A percentile compares a stretch with the other conserved stretches of the same genome.
These are phyloP conservation scores for Brassica rapa DNA, from an alignment of 345 rosid genomes.

Conservation along the genomic window DNA sequence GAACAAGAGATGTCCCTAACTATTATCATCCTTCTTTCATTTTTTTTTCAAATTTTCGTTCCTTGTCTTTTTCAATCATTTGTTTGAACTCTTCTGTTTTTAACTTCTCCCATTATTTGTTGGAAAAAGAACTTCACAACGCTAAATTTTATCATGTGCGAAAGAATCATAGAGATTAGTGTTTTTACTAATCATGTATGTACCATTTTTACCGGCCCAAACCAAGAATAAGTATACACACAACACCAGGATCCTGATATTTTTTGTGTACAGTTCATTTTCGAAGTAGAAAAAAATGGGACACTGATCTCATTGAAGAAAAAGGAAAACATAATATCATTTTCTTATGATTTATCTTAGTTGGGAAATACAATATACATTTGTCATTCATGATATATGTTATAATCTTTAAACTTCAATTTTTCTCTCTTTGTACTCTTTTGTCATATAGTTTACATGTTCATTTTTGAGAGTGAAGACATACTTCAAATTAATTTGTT, in stretches of 20 bases:
- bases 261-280: not conserved
- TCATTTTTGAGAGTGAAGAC: not conserved
- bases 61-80: not conserved
- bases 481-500: not conserved
- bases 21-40: not conserved
- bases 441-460: not conserved
- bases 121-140: not conserved
- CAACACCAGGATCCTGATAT: not conserved
- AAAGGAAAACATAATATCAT: not conserved
- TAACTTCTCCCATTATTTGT: not conserved
- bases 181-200: not conserved
- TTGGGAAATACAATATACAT: not conserved
- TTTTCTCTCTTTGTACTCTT: not conserved
- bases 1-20: constrained; percentile 21
- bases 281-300: not conserved
- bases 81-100: not conserved
- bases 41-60: not conserved
- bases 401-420: not conserved
- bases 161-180: constrained; percentile 27
- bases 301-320: not conserved
- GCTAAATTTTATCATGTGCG: not conserved
- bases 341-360: not conserved
- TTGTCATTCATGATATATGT: not conserved
- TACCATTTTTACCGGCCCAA: not conserved
- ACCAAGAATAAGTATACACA: not conserved